A percentile compares a stretch with the other conserved stretches of the same genome.
These are phyloP conservation scores for Ophiostoma montium DNA, from an alignment of 2,329 filamentous ascomycete species.

Conservation along the genomic window DNA sequence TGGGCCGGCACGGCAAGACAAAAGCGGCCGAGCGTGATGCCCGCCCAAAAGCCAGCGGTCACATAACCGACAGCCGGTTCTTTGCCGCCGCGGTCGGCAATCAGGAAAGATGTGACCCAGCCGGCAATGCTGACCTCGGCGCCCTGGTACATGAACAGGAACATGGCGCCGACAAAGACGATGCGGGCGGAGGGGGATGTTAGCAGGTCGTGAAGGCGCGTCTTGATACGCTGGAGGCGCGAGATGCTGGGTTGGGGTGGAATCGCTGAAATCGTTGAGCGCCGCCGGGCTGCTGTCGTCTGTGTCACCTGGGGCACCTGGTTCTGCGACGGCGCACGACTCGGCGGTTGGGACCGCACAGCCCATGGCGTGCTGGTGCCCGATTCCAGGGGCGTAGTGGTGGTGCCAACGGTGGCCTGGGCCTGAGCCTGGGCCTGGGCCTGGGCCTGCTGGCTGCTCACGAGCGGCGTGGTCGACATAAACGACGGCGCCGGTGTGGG, in stretches of 20 bases:
- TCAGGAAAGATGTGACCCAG: slow-evolving; percentile 78
- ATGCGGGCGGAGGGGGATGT: slow-evolving; percentile 36
- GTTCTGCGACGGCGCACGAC: background rate
- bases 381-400: background rate
- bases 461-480: slow-evolving; percentile 3
- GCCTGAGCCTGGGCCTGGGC: too few relatives aligned
- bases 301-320: background rate
- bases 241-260: background rate
- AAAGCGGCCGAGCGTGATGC: slow-evolving; percentile 66
- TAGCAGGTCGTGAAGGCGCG: slow-evolving; percentile 29
- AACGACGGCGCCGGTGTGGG: slow-evolving; percentile 5
- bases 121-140: slow-evolving; percentile 73
- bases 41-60: slow-evolving; percentile 56
- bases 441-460: background rate
- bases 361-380: background rate
- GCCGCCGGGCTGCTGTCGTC: background rate
- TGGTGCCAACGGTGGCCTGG: too few relatives aligned
- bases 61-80: slow-evolving; percentile 66
- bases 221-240: background rate
- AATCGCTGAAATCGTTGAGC: too few relatives aligned
- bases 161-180: slow-evolving; percentile 61
- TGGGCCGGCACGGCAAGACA: slow-evolving; percentile 52
- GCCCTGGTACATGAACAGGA: slow-evolving; percentile 78
- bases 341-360: background rate
- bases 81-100: slow-evolving; percentile 54